A percentile compares a stretch with the other conserved stretches of the same genome.
phyloP scores from a whole-genome alignment of 2,329 filamentous ascomycete species.

The Pestalotiopsis sp. region DNA sequence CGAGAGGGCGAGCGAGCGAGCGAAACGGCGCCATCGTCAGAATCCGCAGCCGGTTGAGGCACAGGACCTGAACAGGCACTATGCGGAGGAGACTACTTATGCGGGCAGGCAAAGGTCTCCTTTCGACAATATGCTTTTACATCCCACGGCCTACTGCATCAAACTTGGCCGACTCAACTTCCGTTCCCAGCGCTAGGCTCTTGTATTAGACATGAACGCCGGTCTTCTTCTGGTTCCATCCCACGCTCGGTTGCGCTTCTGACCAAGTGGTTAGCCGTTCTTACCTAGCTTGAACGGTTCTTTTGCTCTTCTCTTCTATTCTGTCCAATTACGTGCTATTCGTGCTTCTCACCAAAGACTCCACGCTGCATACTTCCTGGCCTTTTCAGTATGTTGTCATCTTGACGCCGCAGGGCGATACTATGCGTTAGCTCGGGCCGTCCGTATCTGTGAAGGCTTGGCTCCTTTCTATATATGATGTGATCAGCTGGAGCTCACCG shows the following conservation, averaged over 20 bases:
- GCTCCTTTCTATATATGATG: neutral
- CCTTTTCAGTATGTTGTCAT: slow-evolving; percentile 4
- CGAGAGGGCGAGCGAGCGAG: neutral
- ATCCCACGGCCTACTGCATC: slow-evolving; percentile 7
- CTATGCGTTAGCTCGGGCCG: neutral
- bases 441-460: neutral
- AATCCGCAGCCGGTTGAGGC: neutral
- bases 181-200: slow-evolving; percentile 7
- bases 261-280: slow-evolving; percentile 3
- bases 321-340: neutral
- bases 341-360: neutral
- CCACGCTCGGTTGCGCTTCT: neutral
- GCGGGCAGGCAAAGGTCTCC: slow-evolving; percentile 5
- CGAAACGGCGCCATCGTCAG: neutral
- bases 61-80: neutral
- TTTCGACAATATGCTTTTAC: neutral
- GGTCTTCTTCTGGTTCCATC: slow-evolving; percentile 1
- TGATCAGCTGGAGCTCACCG: neutral
- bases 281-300: neutral
- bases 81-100: slow-evolving; percentile 9
- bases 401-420: neutral
- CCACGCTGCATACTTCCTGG: neutral
- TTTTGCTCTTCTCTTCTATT: neutral
- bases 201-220: neutral
- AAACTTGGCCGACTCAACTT: slow-evolving; percentile 1